Evolutionary conservation across 1,284 basidiomycete genomes (phyloP), one percentile per base, ranked within the genome.

Genomic region (Ceratobasidium sp.): DNA sequence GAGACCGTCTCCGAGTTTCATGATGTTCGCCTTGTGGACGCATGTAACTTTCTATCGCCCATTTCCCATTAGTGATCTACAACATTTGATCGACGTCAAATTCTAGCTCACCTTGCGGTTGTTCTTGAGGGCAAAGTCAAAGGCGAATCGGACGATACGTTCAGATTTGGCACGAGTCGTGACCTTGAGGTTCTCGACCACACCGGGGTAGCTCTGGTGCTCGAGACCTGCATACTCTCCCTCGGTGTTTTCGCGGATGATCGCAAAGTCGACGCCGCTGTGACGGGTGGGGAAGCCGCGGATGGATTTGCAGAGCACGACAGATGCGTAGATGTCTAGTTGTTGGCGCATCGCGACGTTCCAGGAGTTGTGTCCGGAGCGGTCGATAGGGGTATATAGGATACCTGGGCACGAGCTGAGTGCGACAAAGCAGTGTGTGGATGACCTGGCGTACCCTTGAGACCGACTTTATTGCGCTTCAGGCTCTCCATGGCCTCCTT

Each of bases 1-100:
- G 63, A 99, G 90, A 85, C 98, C 98, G 82, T 99, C 98, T 83
- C 96, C 97, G 80, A 99, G 91, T 85, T 99, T 99, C 98, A 99
- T 99, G 87, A 99, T 99, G 88, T 99, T 99, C 81, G 98, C 98
- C 86, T 99, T 99, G 91, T 99, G 98, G 64, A 99, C 96, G 82
- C 96, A 98, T 74, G 98, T 99, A 79, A 99, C 98, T 92, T 97
- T 98, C 94, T 97, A 80, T 34, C 22, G 71, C 27, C 3, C 39
- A 27, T 16, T 71, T 58, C 54, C 39, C 11, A 29, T 74, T 39
- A 69, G 63, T 37, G 56, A 51, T 43, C 8, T 69, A 59, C 41
- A 53, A 27, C 19, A 43, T 2, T 34, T 37, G 46, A 34, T 68
- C 51, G 16, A 31, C 9, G 51, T 22, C 27, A 73, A 37, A 58